phyloP scores from a whole-genome alignment of 2,329 filamentous ascomycete genomes.

The Cercospora berteroae region DNA sequence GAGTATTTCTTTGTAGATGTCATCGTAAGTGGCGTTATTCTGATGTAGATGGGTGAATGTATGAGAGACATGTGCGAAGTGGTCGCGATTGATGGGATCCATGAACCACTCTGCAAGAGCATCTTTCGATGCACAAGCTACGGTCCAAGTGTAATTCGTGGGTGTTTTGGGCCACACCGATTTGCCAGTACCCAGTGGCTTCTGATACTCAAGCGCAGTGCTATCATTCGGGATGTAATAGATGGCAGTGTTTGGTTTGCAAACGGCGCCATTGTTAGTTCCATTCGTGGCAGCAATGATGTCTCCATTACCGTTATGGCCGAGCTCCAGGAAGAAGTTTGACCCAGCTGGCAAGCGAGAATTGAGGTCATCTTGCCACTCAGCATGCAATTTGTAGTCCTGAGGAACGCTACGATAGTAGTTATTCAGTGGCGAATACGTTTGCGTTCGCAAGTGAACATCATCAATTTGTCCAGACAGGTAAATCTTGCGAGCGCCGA shows the following conservation, averaged over 20 bases:
- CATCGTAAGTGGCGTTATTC: conserved; percentile 13
- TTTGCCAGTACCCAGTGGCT: conserved; percentile 4
- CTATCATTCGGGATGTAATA: conserved; percentile 6
- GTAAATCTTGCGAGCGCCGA: conserved; percentile 11
- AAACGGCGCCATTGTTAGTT: conserved; percentile 1
- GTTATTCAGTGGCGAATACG: conserved; percentile 6
- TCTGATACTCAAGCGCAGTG: conserved; percentile 10
- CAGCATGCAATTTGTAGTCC: conserved; percentile 12
- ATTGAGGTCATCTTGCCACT: conserved; percentile 9
- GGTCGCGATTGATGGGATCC: conserved; percentile 6
- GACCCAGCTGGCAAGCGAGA: conserved; percentile 7
- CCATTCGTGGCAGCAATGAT: conserved; percentile 9
- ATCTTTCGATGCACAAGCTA: conserved; percentile 6
- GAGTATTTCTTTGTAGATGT: conserved; percentile 11
- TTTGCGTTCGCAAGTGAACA: conserved; percentile 11
- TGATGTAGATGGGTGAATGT: conserved; percentile 12
- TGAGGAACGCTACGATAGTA: conserved; percentile 9
- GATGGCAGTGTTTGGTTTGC: conserved; percentile 12
- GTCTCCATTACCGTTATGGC: conserved; percentile 15
- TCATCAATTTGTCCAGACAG: conserved; percentile 11
- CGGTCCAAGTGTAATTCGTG: conserved; percentile 4
- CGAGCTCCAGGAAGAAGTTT: conserved; percentile 10
- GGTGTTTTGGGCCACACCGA: conserved; percentile 10
- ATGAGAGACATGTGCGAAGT: conserved; percentile 12
- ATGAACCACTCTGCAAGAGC: conserved; percentile 9